A percentile compares a stretch with the other conserved stretches of the same genome.
Evolutionary conservation across 2,329 filamentous ascomycete species (phyloP).

Genomic region (Penicillium sp.): DNA sequence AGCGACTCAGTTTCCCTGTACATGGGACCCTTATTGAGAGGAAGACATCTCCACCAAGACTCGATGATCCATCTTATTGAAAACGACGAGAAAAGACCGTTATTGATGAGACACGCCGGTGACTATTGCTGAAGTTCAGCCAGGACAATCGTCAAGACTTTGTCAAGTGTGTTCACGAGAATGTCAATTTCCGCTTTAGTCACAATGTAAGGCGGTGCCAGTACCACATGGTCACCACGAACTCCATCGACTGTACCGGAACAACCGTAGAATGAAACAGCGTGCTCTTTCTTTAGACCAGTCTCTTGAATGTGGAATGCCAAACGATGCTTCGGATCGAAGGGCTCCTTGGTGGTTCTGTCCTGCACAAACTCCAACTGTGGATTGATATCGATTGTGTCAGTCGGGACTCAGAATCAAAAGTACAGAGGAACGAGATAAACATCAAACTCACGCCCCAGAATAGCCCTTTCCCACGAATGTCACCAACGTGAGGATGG

Average conservation of each 20-base stretch:
- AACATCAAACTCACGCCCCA: constrained; percentile 47
- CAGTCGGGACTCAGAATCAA: background rate
- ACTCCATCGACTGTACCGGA: constrained; percentile 54
- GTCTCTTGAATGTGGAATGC: constrained; percentile 48
- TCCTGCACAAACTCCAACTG: constrained; percentile 54
- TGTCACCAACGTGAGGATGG: constrained; percentile 51
- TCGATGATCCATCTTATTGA: no score
- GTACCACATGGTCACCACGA: constrained; percentile 62
- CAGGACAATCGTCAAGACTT: constrained; percentile 51
- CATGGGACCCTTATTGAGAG: no score
- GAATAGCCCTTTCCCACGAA: constrained; percentile 55
- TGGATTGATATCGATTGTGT: background rate
- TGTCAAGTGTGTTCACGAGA: constrained; percentile 48
- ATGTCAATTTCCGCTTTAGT: constrained; percentile 51
- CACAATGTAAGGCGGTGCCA: constrained; percentile 64
- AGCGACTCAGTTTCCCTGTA: no score
- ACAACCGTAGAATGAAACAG: constrained; percentile 59
- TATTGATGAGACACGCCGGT: background rate
- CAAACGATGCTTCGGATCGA: constrained; percentile 42
- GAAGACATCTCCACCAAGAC: no score
- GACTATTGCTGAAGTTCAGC: constrained; percentile 1
- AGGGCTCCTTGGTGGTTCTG: constrained; percentile 50
- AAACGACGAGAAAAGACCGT: background rate
- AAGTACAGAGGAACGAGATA: no score
- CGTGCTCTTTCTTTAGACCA: constrained; percentile 40